Conservation (phyloP, 768 basidiomycete genomes). For the Leucocoprinus birnbaumii region DNA sequence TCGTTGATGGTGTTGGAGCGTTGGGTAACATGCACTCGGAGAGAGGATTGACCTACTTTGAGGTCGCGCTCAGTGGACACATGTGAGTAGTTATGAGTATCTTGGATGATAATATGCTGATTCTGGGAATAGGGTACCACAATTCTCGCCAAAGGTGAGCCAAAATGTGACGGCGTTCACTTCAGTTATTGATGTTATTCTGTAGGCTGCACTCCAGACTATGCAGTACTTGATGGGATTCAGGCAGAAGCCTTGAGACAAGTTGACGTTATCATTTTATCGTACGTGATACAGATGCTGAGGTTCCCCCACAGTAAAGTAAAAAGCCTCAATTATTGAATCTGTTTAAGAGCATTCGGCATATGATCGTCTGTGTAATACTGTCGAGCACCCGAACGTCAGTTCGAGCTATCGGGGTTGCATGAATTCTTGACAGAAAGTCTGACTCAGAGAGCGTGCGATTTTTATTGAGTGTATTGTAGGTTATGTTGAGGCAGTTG, state of each 20-base stretch:
- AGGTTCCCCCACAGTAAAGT: too few species aligned
- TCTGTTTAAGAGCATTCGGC: too few species aligned
- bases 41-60: conserved; percentile 63
- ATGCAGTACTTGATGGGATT: conserved; percentile 71
- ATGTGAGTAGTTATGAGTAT: conserved; percentile 41
- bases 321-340: too few species aligned
- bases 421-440: too few species aligned
- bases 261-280: too few species aligned
- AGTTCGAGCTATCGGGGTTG: too few species aligned
- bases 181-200: background rate
- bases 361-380: too few species aligned
- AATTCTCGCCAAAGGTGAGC: conserved; percentile 60
- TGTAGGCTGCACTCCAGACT: conserved; percentile 63
- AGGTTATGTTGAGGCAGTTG: too few species aligned
- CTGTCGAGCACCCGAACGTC: too few species aligned
- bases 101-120: conserved; percentile 2
- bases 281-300: too few species aligned
- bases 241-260: conserved; percentile 41
- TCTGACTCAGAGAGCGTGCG: too few species aligned
- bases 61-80: conserved; percentile 68
- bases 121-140: conserved; percentile 49
- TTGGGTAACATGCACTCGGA: conserved; percentile 65
- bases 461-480: too few species aligned
- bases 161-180: background rate
- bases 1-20: conserved; percentile 69